These are phyloP conservation scores for Coleophoma cylindrospora DNA, from an alignment of 2,329 filamentous ascomycete genomes.

Conservation along the genomic window DNA sequence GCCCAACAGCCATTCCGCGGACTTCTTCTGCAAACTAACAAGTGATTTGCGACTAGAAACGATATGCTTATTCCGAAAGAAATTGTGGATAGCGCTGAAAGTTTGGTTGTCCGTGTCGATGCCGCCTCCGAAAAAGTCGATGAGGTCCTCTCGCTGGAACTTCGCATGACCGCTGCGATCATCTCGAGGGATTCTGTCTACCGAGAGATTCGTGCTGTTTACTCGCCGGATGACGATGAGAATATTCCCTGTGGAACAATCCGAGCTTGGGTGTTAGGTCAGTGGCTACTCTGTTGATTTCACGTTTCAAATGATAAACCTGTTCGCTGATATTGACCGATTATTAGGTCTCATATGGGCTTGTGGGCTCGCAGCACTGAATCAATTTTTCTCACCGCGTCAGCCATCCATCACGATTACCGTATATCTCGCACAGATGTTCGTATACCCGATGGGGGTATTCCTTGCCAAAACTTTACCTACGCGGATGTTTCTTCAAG, in stretches of 20 bases:
- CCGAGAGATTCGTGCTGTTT: slow-evolving; percentile 44
- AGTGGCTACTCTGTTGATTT: too few relatives aligned
- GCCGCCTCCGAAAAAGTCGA: too few relatives aligned
- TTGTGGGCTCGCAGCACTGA: background rate
- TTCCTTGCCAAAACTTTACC: background rate
- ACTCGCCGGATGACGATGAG: slow-evolving; percentile 53
- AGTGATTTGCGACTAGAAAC: too few relatives aligned
- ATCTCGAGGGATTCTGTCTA: background rate
- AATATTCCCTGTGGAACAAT: slow-evolving; percentile 60
- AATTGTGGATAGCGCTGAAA: too few relatives aligned
- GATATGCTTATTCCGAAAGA: too few relatives aligned
- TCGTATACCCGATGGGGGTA: slow-evolving; percentile 37
- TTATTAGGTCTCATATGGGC: background rate
- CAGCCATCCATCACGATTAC: slow-evolving; percentile 3
- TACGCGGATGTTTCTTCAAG: background rate
- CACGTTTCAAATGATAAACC: background rate
- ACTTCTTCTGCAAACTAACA: too few relatives aligned
- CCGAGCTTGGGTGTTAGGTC: slow-evolving; percentile 56
- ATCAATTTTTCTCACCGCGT: slow-evolving; percentile 3
- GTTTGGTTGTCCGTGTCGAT: too few relatives aligned
- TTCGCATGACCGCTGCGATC: background rate
- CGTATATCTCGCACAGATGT: slow-evolving; percentile 2
- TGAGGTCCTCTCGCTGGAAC: background rate
- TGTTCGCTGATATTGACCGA: slow-evolving; percentile 19
- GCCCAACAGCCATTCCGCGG: too few relatives aligned